Evolutionary conservation across 1,139 yeast species (phyloP), one percentile per base, ranked within the genome.

Genomic region (Saccharomyces hybrid): DNA sequence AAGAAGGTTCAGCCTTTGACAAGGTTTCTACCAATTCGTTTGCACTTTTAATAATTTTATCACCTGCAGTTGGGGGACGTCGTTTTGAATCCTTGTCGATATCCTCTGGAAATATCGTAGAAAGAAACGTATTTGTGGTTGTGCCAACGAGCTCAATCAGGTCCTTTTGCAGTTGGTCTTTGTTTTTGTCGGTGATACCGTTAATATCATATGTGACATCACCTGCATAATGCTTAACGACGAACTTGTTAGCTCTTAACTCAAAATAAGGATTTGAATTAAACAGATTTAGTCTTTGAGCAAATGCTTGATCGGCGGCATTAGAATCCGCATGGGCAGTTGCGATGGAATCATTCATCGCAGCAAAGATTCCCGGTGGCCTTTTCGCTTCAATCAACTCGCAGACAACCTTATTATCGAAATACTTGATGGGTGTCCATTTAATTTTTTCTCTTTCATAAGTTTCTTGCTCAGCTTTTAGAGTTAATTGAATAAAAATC

Each of bases 351-450:
- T 95, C 99, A 71, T 93, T 93, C 72, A 95, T 79, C 1, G 97
- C 97, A 2, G 99, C 95, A 74, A 95, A 91, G 52, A 95, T 80
- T 58, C 99, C 99, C 0, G 98, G 98, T 1, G 99, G 99, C 67
- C 97, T 82, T 56, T 83, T 82, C 38, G 90, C 88, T 73, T 95
- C 99, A 68, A 95, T 95, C 69, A 95, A 79, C 66, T 95, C 99
- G 76, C 99, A 95, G 47, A 95, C 99, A 63, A 95, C 86, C 72
- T 93, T 86, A 73, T 95, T 95, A 73, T 95, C 93, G 75, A 95
- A 95, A 73, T 90, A 95, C 60, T 93, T 88, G 68, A 95, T 95
- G 19, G 99, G 99, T 7, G 96, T 88, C 99, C 99, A 95, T 69
- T 89, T 81, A 67, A 95, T 95, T 71, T 89, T 88, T 72, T 93